phyloP scores from a whole-genome alignment of 2,329 filamentous ascomycete genomes.

The Fusarium brachygibbosum region DNA sequence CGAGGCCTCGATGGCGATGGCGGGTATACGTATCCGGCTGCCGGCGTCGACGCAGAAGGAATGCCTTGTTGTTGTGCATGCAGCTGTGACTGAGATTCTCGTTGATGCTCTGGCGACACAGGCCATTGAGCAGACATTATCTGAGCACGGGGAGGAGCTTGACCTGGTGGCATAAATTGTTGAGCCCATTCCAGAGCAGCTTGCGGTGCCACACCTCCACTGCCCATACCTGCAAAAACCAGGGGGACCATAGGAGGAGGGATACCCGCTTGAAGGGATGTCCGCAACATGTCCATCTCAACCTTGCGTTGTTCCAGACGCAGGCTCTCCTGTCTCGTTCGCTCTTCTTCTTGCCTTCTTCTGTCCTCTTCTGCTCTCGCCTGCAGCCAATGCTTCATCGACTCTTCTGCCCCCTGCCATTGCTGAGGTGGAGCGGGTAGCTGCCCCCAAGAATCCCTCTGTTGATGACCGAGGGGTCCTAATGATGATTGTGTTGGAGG shows the following conservation, averaged over 20 bases:
- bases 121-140: conserved; percentile 64
- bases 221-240: conserved; percentile 78
- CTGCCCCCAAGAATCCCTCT: conserved; percentile 62
- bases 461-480: conserved; percentile 48
- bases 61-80: conserved; percentile 60
- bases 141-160: conserved; percentile 62
- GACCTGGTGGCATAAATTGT: conserved; percentile 70
- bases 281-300: conserved; percentile 79
- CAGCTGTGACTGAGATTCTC: conserved; percentile 63
- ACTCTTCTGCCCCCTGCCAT: conserved; percentile 77
- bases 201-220: conserved; percentile 70
- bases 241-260: conserved; percentile 81
- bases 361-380: conserved; percentile 81
- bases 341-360: conserved; percentile 81
- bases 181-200: conserved; percentile 76
- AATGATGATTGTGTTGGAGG: conserved; percentile 49
- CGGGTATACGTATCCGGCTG: conserved; percentile 61
- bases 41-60: conserved; percentile 53
- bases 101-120: conserved; percentile 67
- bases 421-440: conserved; percentile 74
- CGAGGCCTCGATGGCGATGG: conserved; percentile 65
- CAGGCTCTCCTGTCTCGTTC: conserved; percentile 72
- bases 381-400: conserved; percentile 78
- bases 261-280: conserved; percentile 77
- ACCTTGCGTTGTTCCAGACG: conserved; percentile 79